Conservation (phyloP, 768 basidiomycete species). For the Lactarius hengduanensis region DNA sequence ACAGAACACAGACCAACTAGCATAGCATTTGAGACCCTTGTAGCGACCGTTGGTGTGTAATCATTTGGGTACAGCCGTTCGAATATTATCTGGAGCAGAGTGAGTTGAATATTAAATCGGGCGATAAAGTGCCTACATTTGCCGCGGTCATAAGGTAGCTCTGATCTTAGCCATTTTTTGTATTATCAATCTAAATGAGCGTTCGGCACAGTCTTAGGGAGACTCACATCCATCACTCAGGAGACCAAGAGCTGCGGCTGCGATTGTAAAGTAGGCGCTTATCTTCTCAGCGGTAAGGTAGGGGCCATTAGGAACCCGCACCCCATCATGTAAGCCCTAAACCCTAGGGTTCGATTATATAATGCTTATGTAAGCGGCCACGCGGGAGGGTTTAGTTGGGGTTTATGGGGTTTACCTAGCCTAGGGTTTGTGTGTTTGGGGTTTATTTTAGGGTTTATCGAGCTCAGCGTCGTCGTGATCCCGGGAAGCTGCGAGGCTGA, state of each 20-base stretch:
- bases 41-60: conserved; percentile 61
- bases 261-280: conserved; percentile 62
- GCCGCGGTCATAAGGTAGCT: conserved; percentile 70
- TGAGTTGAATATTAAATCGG: conserved; percentile 19
- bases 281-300: conserved; percentile 42
- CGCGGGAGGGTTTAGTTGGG: no score
- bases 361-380: no score
- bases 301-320: no score
- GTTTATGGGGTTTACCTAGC: no score
- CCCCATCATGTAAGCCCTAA: no score
- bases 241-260: conserved; percentile 61
- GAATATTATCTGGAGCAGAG: conserved; percentile 54
- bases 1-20: conserved; percentile 53
- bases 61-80: conserved; percentile 56
- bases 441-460: no score
- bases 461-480: no score
- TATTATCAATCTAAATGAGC: conserved; percentile 14
- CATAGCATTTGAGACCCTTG: conserved; percentile 67
- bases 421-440: no score
- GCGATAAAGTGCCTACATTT: conserved; percentile 43
- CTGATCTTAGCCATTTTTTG: conserved; percentile 45
- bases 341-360: no score
- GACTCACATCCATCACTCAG: conserved; percentile 59
- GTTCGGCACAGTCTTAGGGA: neutral
- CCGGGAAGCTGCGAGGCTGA: no score